These are phyloP conservation scores for Phytophthora lateralis DNA, from an alignment of 352 stramenopile genomes.

Conservation along the genomic window DNA sequence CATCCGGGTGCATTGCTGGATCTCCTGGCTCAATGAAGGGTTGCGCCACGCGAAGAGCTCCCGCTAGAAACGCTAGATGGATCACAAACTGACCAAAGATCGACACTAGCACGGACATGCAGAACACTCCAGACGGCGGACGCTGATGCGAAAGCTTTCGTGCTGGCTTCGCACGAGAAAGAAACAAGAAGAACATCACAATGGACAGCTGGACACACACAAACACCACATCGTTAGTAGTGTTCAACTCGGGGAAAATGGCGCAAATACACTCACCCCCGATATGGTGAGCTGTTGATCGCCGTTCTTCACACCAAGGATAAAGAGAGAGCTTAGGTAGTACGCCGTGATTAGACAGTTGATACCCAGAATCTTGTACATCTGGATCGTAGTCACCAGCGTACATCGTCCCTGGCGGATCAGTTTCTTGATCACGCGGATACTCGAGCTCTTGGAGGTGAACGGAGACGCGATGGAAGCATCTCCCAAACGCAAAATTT, in stretches of 20 bases:
- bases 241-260: constrained; percentile 67
- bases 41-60: constrained; percentile 88
- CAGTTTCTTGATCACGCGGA: constrained; percentile 93
- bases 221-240: constrained; percentile 25
- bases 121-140: constrained; percentile 96
- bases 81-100: constrained; percentile 97
- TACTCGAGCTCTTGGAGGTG: constrained; percentile 94
- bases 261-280: constrained; percentile 28
- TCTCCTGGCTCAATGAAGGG: constrained; percentile 88
- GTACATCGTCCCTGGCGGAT: constrained; percentile 98
- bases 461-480: constrained; percentile 99
- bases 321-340: constrained; percentile 97
- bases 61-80: constrained; percentile 94
- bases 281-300: constrained; percentile 93
- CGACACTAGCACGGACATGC: constrained; percentile 90
- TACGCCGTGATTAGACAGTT: constrained; percentile 99
- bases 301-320: constrained; percentile 98
- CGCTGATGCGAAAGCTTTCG: constrained; percentile 92
- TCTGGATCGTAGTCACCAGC: constrained; percentile 98
- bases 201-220: constrained; percentile 72
- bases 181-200: constrained; percentile 65
- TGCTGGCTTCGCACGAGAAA: constrained; percentile 91
- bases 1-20: constrained; percentile 76
- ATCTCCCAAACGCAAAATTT: constrained; percentile 98
- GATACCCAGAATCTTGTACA: constrained; percentile 98